Evolutionary conservation across 2,329 filamentous ascomycete species (phyloP).

Genomic region (Pestalotiopsis sp.): DNA sequence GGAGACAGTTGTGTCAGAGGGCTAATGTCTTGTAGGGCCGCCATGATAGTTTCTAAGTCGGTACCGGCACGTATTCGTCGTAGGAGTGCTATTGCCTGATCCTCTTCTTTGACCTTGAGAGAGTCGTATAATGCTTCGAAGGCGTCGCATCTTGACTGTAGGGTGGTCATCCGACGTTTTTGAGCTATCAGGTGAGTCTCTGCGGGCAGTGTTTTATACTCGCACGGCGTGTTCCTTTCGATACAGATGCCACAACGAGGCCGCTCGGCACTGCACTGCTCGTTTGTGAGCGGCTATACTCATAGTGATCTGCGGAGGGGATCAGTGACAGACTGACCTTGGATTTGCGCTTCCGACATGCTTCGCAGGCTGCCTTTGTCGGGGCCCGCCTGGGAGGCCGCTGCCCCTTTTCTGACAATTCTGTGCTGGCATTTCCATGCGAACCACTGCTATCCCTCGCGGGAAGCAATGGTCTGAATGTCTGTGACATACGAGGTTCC

Average conservation of each 20-base stretch:
- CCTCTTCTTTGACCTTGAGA: slow-evolving; percentile 20
- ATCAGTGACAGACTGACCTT: slow-evolving; percentile 8
- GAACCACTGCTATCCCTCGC: slow-evolving; percentile 8
- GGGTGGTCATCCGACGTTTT: slow-evolving; percentile 22
- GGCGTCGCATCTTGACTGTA: slow-evolving; percentile 22
- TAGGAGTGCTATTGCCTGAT: slow-evolving; percentile 18
- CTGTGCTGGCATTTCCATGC: slow-evolving; percentile 2
- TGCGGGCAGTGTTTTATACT: slow-evolving; percentile 25
- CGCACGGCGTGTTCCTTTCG: slow-evolving; percentile 23
- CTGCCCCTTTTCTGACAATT: not conserved
- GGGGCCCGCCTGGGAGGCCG: slow-evolving; percentile 10
- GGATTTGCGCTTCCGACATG: slow-evolving; percentile 13
- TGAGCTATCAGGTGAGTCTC: slow-evolving; percentile 25
- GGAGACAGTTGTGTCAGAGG: slow-evolving; percentile 22
- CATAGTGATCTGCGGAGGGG: not conserved
- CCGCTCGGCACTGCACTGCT: slow-evolving; percentile 24
- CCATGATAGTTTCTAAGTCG: slow-evolving; percentile 20
- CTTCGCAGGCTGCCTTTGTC: slow-evolving; percentile 15
- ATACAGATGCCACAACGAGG: slow-evolving; percentile 24
- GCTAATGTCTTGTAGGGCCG: slow-evolving; percentile 20
- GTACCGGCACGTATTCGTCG: slow-evolving; percentile 21
- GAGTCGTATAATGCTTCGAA: slow-evolving; percentile 21
- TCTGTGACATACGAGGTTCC: slow-evolving; percentile 9
- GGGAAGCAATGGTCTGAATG: slow-evolving; percentile 14
- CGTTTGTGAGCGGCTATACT: slow-evolving; percentile 9